Evolutionary conservation across 2,329 filamentous ascomycete genomes (phyloP).

Genomic region (Pyrenochaeta sp.): DNA sequence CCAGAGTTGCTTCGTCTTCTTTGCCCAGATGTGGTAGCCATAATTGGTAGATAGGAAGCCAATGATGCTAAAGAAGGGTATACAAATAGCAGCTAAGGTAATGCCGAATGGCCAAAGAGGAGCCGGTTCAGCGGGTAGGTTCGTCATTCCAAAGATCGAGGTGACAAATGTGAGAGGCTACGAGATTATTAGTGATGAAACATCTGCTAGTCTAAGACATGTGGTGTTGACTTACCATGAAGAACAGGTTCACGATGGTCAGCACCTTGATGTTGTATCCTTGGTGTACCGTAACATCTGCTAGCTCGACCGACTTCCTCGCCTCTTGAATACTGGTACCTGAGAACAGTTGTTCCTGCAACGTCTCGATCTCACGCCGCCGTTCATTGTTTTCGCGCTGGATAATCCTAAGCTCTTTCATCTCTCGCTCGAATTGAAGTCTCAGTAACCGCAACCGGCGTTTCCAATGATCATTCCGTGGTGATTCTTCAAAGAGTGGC

Average conservation of each 20-base stretch:
- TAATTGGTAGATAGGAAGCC: slow-evolving; percentile 54
- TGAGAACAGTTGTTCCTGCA: slow-evolving; percentile 69
- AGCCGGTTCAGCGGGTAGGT: slow-evolving; percentile 51
- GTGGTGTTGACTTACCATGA: slow-evolving; percentile 49
- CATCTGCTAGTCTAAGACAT: neutral
- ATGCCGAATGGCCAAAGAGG: slow-evolving; percentile 52
- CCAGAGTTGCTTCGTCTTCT: slow-evolving; percentile 39
- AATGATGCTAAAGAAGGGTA: slow-evolving; percentile 58
- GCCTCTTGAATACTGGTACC: slow-evolving; percentile 70
- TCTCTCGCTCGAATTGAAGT: slow-evolving; percentile 61
- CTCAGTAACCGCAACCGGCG: slow-evolving; percentile 58
- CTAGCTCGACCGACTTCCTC: slow-evolving; percentile 65
- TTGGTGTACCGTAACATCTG: slow-evolving; percentile 62
- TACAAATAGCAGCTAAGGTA: slow-evolving; percentile 52
- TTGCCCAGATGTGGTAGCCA: slow-evolving; percentile 50
- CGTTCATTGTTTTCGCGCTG: slow-evolving; percentile 63
- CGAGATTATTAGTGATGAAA: neutral
- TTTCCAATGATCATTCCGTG: slow-evolving; percentile 59
- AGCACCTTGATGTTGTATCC: slow-evolving; percentile 68
- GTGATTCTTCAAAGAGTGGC: slow-evolving; percentile 61
- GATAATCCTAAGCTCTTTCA: slow-evolving; percentile 59
- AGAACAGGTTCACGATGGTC: slow-evolving; percentile 69
- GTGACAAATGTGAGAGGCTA: slow-evolving; percentile 68
- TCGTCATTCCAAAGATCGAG: slow-evolving; percentile 64
- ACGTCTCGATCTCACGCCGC: slow-evolving; percentile 63